These are phyloP conservation scores for Myrica gale DNA, from an alignment of 306 rosid species.

Conservation along the genomic window DNA sequence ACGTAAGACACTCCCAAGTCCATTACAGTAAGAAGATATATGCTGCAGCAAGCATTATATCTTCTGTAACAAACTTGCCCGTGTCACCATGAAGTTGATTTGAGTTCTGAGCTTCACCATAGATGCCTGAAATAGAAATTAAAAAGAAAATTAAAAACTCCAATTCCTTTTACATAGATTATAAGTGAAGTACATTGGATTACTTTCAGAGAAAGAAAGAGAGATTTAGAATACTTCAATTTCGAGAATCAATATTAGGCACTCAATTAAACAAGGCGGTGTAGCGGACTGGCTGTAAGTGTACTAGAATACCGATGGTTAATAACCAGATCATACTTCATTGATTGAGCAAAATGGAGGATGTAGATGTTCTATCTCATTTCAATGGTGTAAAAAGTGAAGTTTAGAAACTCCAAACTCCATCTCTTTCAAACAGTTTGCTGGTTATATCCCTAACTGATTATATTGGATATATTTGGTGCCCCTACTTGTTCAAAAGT, in stretches of 20 bases:
- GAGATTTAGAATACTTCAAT: not conserved
- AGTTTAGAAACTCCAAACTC: not conserved
- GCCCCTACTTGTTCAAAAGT: not conserved
- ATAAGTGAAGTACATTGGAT: not conserved
- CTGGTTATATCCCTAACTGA: not conserved
- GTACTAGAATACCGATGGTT: not conserved
- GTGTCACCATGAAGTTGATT: not conserved
- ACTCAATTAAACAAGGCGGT: not conserved
- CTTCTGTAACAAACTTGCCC: not conserved
- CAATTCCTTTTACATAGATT: not conserved
- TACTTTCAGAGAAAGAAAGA: not conserved
- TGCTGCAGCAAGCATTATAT: not conserved
- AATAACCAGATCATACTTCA: not conserved
- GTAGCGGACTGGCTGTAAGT: not conserved
- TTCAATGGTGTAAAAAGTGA: not conserved
- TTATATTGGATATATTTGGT: not conserved
- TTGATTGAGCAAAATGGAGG: not conserved
- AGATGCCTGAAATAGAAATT: slow-evolving; percentile 20
- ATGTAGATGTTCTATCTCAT: too few relatives aligned
- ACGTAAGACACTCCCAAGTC: not conserved
- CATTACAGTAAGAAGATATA: slow-evolving; percentile 4
- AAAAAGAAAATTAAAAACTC: not conserved
- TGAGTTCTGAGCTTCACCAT: not conserved
- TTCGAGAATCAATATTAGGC: not conserved
- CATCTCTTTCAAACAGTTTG: not conserved